Evolutionary conservation across 192 early-diverging fungal species (phyloP).

Genomic region (Mortierella claussenii): DNA sequence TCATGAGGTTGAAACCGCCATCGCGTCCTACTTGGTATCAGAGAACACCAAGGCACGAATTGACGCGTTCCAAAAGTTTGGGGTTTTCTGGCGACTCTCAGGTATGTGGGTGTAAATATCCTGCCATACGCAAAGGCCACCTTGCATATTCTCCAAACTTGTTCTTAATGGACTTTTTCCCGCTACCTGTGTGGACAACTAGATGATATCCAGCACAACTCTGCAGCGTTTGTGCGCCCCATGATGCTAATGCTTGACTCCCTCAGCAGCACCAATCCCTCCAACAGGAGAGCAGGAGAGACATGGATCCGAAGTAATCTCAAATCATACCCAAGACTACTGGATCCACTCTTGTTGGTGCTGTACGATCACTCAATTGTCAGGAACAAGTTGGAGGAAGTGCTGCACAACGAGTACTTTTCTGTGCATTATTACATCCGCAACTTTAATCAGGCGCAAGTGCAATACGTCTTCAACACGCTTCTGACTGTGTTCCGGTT

Average conservation of each 20-base stretch:
- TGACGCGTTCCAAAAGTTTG: conserved; percentile 70
- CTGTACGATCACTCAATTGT: conserved; percentile 62
- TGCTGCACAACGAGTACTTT: conserved; percentile 53
- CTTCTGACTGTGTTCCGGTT: conserved; percentile 62
- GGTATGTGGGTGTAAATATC: no score
- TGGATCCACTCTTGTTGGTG: conserved; percentile 67
- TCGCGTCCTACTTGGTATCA: conserved; percentile 62
- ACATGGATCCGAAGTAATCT: conserved; percentile 77
- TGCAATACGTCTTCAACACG: conserved; percentile 72
- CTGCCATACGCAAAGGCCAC: no score
- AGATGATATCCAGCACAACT: conserved; percentile 52
- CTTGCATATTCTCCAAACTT: no score
- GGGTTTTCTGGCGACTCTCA: conserved; percentile 75
- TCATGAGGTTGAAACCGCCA: conserved; percentile 68
- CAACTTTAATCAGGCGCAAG: conserved; percentile 74
- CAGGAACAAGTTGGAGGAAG: conserved; percentile 31
- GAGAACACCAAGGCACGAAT: conserved; percentile 47
- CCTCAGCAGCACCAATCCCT: conserved; percentile 63
- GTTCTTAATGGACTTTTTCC: no score
- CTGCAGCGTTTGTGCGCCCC: conserved; percentile 72
- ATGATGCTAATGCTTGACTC: conserved; percentile 85
- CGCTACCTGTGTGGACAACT: no score
- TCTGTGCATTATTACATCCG: conserved; percentile 62
- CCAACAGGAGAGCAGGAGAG: conserved; percentile 70
- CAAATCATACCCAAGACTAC: conserved; percentile 64